Conservation (phyloP, 1,284 basidiomycete genomes). For the Ustanciosporium gigantosporum region DNA sequence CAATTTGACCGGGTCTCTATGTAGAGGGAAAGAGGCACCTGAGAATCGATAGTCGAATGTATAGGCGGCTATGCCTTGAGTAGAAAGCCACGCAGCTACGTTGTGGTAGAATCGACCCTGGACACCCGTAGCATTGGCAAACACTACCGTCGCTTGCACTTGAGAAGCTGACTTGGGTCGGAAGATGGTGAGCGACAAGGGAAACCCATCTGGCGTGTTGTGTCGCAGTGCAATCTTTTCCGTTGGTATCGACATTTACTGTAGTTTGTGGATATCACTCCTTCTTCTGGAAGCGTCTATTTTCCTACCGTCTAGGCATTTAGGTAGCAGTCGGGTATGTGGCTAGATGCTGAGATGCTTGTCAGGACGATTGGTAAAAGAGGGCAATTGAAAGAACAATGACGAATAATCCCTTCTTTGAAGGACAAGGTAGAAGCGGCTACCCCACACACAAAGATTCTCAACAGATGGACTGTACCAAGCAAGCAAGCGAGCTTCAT, state of each 20-base stretch:
- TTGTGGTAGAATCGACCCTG: constrained; percentile 48
- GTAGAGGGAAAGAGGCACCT: constrained; percentile 40
- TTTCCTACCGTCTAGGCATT: too few relatives aligned
- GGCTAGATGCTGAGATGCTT: too few relatives aligned
- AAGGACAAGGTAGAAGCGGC: too few relatives aligned
- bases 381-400: too few relatives aligned
- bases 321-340: too few relatives aligned
- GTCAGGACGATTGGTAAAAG: too few relatives aligned
- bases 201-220: constrained; percentile 30
- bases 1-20: constrained; percentile 25
- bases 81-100: constrained; percentile 35
- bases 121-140: constrained; percentile 48
- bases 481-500: too few relatives aligned
- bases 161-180: constrained; percentile 8
- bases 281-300: too few relatives aligned
- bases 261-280: too few relatives aligned
- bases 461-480: too few relatives aligned
- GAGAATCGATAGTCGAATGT: constrained; percentile 51
- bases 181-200: constrained; percentile 34
- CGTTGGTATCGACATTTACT: constrained; percentile 9
- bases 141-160: constrained; percentile 24
- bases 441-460: too few relatives aligned
- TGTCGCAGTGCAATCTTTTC: constrained; percentile 19
- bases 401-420: too few relatives aligned
- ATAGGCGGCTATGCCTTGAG: constrained; percentile 39